Evolutionary conservation across 176 grass and related monocot species (phyloP), one percentile per base, ranked within the genome.

Genomic region (Ensete ventricosum): DNA sequence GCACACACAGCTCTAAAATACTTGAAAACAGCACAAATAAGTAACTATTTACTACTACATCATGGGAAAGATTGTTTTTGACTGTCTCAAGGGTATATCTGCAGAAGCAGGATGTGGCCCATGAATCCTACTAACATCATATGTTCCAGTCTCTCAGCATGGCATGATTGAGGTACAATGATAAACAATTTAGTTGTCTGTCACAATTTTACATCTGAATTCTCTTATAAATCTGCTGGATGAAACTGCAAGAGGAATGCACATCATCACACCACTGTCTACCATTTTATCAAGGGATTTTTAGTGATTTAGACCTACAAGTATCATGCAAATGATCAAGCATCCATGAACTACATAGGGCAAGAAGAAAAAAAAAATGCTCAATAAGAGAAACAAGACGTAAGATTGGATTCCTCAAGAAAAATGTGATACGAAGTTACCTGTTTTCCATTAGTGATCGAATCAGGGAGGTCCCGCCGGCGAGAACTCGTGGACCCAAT

Each of bases 401-500:
- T 70, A 51, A 20, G 34, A 70, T 20, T 58, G 19, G 19, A 70
- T 49, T 34, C 67, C 17, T 21, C 34, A 51, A 52, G 67, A 20
- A 70, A 70, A 50, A 50, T 2, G 2, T 11, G 8, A 70, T 3
- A 6, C 20, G 67, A 67, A 71, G 62, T 89, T 82, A 93, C 84
- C 55, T 43, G 6, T 69, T 89, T 93, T 72, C 70, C 87, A 65
- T 87, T 87, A 0, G 71, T 85, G 78, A 94, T 54, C 48, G 88
- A 87, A 74, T 99, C 95, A 76, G 95, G 86, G 27, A 99, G 82
- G 64, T 84, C 79, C 55, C 88, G 84, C 64, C 95, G 87, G 69
- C 95, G 84, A 9, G 95, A 99, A 79, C 95, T 99, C 54, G 85
- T 85, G 78, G 81, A 76, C 64, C 95, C 95, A 29, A 55, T 55